Evolutionary conservation across 75 land plant species (phyloP).

Genomic region (Pseudotsuga menziesii): DNA sequence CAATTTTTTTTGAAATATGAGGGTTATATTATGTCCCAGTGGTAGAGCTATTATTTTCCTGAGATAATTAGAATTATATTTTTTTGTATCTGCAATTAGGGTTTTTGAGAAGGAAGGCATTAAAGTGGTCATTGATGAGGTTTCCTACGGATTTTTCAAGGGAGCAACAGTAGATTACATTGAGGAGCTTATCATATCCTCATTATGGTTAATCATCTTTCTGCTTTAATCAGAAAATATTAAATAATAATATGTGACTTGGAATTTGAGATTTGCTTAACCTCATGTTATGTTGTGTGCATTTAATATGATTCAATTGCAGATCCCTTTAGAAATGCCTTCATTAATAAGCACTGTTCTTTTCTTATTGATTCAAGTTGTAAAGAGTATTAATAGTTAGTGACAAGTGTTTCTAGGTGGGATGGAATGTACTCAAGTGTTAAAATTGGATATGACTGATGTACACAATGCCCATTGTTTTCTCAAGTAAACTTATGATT

Average conservation of each 20-base stretch:
- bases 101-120: slow-evolving; percentile 88
- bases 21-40: neutral
- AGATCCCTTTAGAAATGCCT: neutral
- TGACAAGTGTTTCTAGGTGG: slow-evolving; percentile 1
- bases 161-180: slow-evolving; percentile 91
- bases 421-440: neutral
- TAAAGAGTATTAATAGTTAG: neutral
- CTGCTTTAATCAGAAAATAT: too few relatives aligned
- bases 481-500: neutral
- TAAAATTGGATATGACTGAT: neutral
- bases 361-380: neutral
- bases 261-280: neutral
- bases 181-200: slow-evolving; percentile 90
- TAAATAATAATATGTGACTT: too few relatives aligned
- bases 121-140: slow-evolving; percentile 78
- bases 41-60: neutral
- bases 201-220: slow-evolving; percentile 50
- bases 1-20: too few relatives aligned
- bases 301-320: neutral
- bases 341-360: too few relatives aligned
- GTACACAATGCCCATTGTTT: neutral
- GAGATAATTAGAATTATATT: neutral
- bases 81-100: slow-evolving; percentile 26
- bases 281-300: too few relatives aligned
- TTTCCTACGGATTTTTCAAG: slow-evolving; percentile 86